Percentiles rank a stretch among this genome's conserved stretches.
Conservation (phyloP, 805 yeast species). For the Barnettozyma populi region DNA sequence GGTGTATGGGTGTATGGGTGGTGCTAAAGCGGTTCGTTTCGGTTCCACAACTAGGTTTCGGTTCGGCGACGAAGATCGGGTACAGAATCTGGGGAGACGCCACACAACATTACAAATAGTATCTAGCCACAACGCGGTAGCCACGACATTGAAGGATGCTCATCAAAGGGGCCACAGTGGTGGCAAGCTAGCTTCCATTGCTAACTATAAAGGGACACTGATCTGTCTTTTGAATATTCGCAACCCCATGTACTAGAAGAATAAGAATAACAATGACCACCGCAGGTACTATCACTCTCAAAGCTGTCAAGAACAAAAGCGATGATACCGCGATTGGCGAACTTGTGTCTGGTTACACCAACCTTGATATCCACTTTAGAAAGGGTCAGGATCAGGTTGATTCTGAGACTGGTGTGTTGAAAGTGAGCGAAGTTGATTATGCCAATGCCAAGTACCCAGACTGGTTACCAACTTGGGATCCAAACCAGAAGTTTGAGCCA, state of each 20-base stretch:
- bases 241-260: too few relatives aligned
- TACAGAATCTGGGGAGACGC: neutral
- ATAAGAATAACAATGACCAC: slow-evolving; percentile 5
- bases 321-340: neutral
- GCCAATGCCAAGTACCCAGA: slow-evolving; percentile 40
- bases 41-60: neutral
- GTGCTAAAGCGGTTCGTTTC: neutral
- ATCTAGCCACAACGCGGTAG: neutral
- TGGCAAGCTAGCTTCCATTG: too few relatives aligned
- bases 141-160: neutral
- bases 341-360: slow-evolving; percentile 14
- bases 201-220: neutral
- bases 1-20: too few relatives aligned
- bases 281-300: slow-evolving; percentile 12
- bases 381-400: slow-evolving; percentile 46
- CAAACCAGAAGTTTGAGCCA: slow-evolving; percentile 46
- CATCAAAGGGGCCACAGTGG: neutral
- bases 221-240: too few relatives aligned
- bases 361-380: slow-evolving; percentile 40
- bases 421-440: slow-evolving; percentile 37
- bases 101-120: neutral
- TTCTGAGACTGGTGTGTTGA: slow-evolving; percentile 39
- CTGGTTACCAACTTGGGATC: slow-evolving; percentile 66
- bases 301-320: slow-evolving; percentile 7
- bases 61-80: neutral